Evolutionary conservation across 164 flowering plant species (phyloP).

Genomic region (Santalum album): DNA sequence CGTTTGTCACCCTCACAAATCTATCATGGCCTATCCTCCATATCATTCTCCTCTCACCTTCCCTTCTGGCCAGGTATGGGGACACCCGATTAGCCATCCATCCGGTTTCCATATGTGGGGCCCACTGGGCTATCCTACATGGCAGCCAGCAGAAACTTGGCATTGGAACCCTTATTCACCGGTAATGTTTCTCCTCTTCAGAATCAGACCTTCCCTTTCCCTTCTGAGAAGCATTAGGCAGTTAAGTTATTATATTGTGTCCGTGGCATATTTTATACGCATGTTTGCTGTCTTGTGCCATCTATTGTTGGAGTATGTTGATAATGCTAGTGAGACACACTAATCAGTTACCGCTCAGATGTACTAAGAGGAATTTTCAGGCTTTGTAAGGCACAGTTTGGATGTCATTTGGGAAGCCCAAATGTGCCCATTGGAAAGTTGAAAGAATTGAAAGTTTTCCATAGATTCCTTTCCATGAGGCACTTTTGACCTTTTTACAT

Average conservation of each 20-base stretch:
- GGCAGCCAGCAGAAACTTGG: conserved; percentile 51
- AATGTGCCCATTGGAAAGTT: no score
- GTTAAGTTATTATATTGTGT: not conserved
- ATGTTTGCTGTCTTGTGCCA: no score
- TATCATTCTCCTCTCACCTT: conserved; percentile 28
- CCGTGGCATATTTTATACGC: not conserved
- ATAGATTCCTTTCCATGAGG: no score
- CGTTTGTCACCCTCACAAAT: conserved; percentile 30
- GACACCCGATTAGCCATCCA: conserved; percentile 33
- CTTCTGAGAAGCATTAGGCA: not conserved
- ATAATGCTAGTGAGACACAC: no score
- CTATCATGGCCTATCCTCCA: conserved; percentile 55
- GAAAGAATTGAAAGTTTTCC: no score
- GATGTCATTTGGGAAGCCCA: no score
- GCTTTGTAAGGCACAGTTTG: no score
- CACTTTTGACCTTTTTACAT: no score
- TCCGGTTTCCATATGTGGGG: conserved; percentile 40
- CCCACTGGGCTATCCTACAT: conserved; percentile 34
- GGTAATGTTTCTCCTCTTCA: conserved; percentile 21
- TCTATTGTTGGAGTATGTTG: no score
- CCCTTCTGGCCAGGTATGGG: conserved; percentile 40
- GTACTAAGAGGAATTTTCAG: no score
- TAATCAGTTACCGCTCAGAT: no score
- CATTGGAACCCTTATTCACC: conserved; percentile 37
- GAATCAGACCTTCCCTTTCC: not conserved